phyloP scores from a whole-genome alignment of 2,329 filamentous ascomycete species.

The Scleromitrula shiraiana region DNA sequence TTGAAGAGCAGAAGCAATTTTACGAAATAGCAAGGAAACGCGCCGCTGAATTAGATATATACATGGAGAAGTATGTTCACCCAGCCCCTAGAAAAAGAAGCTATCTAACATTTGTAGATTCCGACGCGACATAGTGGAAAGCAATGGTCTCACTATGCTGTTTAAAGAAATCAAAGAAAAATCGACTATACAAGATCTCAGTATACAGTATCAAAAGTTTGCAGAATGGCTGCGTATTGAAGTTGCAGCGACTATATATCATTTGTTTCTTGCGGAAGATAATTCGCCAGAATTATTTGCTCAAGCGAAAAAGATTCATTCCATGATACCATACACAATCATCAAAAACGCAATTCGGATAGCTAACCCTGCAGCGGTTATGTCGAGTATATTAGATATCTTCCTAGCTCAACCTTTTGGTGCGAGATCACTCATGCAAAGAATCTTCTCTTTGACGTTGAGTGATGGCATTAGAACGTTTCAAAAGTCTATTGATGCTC shows the following conservation, averaged over 20 bases:
- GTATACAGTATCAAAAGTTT: slow-evolving; percentile 94
- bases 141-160: slow-evolving; percentile 80
- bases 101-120: slow-evolving; percentile 38
- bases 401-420: slow-evolving; percentile 96
- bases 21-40: slow-evolving; percentile 91
- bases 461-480: slow-evolving; percentile 83
- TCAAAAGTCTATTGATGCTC: slow-evolving; percentile 75
- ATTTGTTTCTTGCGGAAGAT: slow-evolving; percentile 94
- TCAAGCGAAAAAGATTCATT: slow-evolving; percentile 89
- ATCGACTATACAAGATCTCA: slow-evolving; percentile 76
- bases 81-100: not conserved
- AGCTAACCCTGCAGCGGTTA: slow-evolving; percentile 91
- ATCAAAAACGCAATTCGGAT: slow-evolving; percentile 97
- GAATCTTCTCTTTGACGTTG: slow-evolving; percentile 87
- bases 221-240: slow-evolving; percentile 97
- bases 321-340: slow-evolving; percentile 83
- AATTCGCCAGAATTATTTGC: slow-evolving; percentile 96
- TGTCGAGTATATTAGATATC: slow-evolving; percentile 90
- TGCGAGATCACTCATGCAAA: slow-evolving; percentile 79
- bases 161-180: slow-evolving; percentile 93
- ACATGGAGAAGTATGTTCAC: slow-evolving; percentile 78
- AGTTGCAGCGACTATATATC: slow-evolving; percentile 91
- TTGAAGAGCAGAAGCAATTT: slow-evolving; percentile 89
- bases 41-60: slow-evolving; percentile 87
- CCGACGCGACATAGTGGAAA: slow-evolving; percentile 58